A percentile compares a stretch with the other conserved stretches of the same genome.
These are phyloP conservation scores for Cichorium intybus DNA, from an alignment of 140 eudicot species.

Conservation along the genomic window DNA sequence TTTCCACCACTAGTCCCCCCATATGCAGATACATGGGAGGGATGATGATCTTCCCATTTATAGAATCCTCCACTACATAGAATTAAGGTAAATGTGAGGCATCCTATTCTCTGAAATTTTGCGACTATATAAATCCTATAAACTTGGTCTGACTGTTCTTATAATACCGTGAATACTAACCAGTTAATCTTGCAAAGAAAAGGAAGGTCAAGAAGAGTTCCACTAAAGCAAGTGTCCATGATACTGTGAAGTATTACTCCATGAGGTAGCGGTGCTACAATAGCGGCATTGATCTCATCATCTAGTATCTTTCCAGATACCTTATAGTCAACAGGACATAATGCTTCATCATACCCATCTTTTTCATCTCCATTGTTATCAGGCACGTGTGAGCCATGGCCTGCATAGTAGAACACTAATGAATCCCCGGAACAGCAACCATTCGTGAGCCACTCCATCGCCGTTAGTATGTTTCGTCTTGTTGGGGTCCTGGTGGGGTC, in stretches of 20 bases:
- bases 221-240: conserved; percentile 69
- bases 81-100: conserved; percentile 1
- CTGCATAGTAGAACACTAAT: conserved; percentile 76
- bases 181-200: conserved; percentile 44
- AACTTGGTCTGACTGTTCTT: not conserved
- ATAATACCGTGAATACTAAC: conserved; percentile 13
- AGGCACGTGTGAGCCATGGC: conserved; percentile 55
- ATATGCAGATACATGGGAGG: conserved; percentile 33
- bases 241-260: conserved; percentile 62
- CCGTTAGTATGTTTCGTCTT: conserved; percentile 49
- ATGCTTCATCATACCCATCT: conserved; percentile 71
- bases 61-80: conserved; percentile 33
- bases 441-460: conserved; percentile 64
- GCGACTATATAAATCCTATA: not conserved
- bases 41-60: conserved; percentile 57
- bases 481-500: conserved; percentile 56
- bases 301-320: conserved; percentile 50
- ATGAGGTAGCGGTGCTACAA: conserved; percentile 57
- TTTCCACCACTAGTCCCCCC: conserved; percentile 66
- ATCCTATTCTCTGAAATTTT: not conserved
- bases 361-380: conserved; percentile 63
- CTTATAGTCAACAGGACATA: conserved; percentile 69
- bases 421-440: conserved; percentile 79
- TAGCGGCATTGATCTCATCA: conserved; percentile 52
- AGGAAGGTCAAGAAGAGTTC: conserved; percentile 67